Percentiles rank a stretch among this genome's conserved stretches.
These are phyloP conservation scores for Collybia mongolica DNA, from an alignment of 768 basidiomycete species.

Conservation along the genomic window DNA sequence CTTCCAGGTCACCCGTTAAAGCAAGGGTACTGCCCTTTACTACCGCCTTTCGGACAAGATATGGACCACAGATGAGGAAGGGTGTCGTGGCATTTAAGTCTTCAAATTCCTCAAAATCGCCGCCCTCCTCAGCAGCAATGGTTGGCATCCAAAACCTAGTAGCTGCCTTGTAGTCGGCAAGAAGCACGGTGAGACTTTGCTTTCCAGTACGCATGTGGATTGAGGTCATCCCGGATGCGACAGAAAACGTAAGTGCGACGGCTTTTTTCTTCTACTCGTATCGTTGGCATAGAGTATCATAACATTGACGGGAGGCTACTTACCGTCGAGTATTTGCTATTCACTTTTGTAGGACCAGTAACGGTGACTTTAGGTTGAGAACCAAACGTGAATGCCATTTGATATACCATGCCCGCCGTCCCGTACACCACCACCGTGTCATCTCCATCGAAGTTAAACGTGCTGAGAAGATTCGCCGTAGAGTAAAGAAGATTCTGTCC, in stretches of 20 bases:
- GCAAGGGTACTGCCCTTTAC: slow-evolving; percentile 6
- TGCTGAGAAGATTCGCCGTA: slow-evolving; percentile 14
- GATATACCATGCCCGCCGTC: slow-evolving; percentile 10
- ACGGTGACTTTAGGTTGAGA: slow-evolving; percentile 1
- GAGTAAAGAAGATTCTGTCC: slow-evolving; percentile 12
- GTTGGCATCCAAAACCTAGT: slow-evolving; percentile 16
- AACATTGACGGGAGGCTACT: not conserved
- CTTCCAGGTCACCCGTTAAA: slow-evolving; percentile 9
- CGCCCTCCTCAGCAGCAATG: slow-evolving; percentile 6
- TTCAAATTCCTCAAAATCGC: slow-evolving; percentile 9
- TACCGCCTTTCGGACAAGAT: slow-evolving; percentile 12
- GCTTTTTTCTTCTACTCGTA: slow-evolving; percentile 5
- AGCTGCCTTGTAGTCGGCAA: slow-evolving; percentile 14
- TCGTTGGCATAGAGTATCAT: not conserved
- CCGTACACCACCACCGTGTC: slow-evolving; percentile 15
- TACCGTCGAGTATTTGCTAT: slow-evolving; percentile 7
- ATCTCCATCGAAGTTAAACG: slow-evolving; percentile 9
- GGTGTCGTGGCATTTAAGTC: slow-evolving; percentile 11
- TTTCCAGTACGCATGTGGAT: slow-evolving; percentile 1
- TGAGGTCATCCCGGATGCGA: slow-evolving; percentile 8
- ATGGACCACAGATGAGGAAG: slow-evolving; percentile 10
- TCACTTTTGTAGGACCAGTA: slow-evolving; percentile 9
- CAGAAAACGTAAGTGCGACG: slow-evolving; percentile 6
- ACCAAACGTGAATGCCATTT: slow-evolving; percentile 6
- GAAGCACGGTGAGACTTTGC: slow-evolving; percentile 7